Percentiles rank a stretch among this genome's conserved stretches.
phyloP scores from a whole-genome alignment of 106 monocot genomes.

The Acorus gramineus region DNA sequence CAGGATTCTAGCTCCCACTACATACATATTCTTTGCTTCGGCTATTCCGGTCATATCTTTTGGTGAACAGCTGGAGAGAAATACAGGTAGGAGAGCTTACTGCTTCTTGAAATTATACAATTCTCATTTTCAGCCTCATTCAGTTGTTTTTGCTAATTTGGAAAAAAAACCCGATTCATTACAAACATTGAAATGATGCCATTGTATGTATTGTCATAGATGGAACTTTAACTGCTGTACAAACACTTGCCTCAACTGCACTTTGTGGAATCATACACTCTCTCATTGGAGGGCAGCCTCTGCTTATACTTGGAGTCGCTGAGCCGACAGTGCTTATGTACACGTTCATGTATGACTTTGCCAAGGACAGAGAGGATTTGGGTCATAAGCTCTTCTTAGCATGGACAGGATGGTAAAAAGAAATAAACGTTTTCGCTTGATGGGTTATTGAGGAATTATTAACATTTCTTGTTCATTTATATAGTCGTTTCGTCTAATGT shows the following conservation, averaged over 20 bases:
- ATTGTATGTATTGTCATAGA: conserved; percentile 4
- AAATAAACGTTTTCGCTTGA: too few relatives aligned
- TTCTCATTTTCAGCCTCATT: neutral
- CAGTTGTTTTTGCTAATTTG: too few relatives aligned
- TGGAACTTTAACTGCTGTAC: conserved; percentile 31
- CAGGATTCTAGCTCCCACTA: conserved; percentile 38
- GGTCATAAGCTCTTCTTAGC: neutral
- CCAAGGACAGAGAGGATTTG: neutral
- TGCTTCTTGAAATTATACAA: neutral
- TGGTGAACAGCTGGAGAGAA: conserved; percentile 34
- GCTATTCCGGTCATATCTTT: conserved; percentile 43
- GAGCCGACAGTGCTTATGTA: conserved; percentile 30
- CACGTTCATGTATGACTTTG: conserved; percentile 15
- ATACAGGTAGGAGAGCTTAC: conserved; percentile 11
- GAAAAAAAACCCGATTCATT: too few relatives aligned
- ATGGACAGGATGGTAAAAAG: too few relatives aligned
- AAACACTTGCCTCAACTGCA: conserved; percentile 34
- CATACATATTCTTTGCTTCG: conserved; percentile 37
- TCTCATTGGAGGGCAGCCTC: conserved; percentile 29
- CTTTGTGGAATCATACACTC: conserved; percentile 37
- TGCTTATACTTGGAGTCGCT: conserved; percentile 34
- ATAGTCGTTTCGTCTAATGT: neutral
- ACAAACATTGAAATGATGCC: too few relatives aligned
- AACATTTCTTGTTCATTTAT: too few relatives aligned
- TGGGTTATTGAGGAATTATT: too few relatives aligned